Conservation (phyloP, 2,329 filamentous ascomycete genomes). For the Periconia sp. region DNA sequence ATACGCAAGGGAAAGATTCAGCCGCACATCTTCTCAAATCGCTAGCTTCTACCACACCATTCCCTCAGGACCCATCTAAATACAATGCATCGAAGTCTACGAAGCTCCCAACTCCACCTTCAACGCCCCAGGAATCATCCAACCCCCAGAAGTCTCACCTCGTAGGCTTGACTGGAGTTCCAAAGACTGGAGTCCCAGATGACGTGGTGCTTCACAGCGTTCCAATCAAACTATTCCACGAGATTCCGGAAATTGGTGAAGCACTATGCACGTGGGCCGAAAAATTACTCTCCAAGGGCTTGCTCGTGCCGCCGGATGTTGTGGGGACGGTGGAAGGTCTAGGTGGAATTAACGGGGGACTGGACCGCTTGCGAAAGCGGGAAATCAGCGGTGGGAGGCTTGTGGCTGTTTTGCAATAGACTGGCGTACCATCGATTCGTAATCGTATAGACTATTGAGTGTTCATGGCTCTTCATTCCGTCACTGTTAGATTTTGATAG, state of each 20-base stretch:
- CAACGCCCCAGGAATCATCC: slow-evolving; percentile 26
- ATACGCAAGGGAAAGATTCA: slow-evolving; percentile 70
- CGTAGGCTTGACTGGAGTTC: slow-evolving; percentile 70
- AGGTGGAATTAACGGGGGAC: slow-evolving; percentile 68
- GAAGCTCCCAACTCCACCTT: slow-evolving; percentile 34
- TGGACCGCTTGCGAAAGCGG: slow-evolving; percentile 70
- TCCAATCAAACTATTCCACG: slow-evolving; percentile 79
- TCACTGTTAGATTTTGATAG: no score
- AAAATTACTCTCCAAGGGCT: slow-evolving; percentile 60
- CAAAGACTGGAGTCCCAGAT: slow-evolving; percentile 57
- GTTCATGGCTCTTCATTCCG: no score
- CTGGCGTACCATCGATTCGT: no score
- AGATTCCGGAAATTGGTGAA: slow-evolving; percentile 67
- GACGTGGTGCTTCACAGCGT: slow-evolving; percentile 67
- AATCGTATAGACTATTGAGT: no score
- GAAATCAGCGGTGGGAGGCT: slow-evolving; percentile 72
- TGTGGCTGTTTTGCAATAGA: slow-evolving; percentile 53
- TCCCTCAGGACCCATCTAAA: slow-evolving; percentile 15
- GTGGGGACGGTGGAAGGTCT: slow-evolving; percentile 69
- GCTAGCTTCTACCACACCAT: slow-evolving; percentile 42
- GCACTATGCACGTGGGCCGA: slow-evolving; percentile 71
- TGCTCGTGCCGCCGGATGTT: slow-evolving; percentile 68
- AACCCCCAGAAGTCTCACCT: slow-evolving; percentile 56
- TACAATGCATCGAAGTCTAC: slow-evolving; percentile 8
- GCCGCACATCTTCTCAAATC: slow-evolving; percentile 64